Conservation (phyloP, 371 early-diverging fungal species). For the Chytridium lagenaria region DNA sequence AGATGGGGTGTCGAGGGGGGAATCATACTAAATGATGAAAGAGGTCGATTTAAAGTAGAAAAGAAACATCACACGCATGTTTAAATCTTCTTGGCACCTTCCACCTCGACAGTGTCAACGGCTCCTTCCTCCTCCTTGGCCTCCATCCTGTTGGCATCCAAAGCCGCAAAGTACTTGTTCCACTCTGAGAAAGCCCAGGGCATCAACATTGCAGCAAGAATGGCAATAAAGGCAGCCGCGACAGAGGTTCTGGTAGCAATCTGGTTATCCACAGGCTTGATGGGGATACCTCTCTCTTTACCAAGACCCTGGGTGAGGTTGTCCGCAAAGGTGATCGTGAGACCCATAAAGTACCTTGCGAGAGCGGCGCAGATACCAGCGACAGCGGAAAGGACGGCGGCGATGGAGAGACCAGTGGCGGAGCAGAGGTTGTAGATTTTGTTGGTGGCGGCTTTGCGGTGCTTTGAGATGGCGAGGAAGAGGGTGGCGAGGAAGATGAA, state of each 20-base stretch:
- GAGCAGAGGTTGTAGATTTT: background rate
- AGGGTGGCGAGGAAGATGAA: background rate
- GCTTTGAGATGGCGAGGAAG: background rate
- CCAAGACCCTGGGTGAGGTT: background rate
- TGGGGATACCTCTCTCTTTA: background rate
- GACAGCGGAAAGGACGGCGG: background rate
- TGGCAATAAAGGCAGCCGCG: background rate
- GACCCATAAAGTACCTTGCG: background rate
- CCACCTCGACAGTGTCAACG: too few species aligned
- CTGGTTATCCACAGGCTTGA: background rate
- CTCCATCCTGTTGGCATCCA: background rate
- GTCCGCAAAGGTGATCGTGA: background rate
- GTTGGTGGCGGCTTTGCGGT: background rate
- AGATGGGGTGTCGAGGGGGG: too few species aligned
- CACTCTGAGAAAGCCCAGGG: background rate
- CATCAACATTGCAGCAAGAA: background rate
- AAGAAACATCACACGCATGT: too few species aligned
- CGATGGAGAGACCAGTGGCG: background rate
- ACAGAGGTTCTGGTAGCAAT: background rate
- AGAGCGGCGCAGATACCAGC: background rate
- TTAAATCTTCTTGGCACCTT: too few species aligned
- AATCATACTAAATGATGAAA: too few species aligned
- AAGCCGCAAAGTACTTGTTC: background rate
- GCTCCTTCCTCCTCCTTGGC: slow-evolving; percentile 14
- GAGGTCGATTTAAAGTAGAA: too few species aligned